These are phyloP conservation scores for Sphagnum magellanicum DNA, from an alignment of 228 moss, liverwort and hornwort genomes.

Conservation along the genomic window DNA sequence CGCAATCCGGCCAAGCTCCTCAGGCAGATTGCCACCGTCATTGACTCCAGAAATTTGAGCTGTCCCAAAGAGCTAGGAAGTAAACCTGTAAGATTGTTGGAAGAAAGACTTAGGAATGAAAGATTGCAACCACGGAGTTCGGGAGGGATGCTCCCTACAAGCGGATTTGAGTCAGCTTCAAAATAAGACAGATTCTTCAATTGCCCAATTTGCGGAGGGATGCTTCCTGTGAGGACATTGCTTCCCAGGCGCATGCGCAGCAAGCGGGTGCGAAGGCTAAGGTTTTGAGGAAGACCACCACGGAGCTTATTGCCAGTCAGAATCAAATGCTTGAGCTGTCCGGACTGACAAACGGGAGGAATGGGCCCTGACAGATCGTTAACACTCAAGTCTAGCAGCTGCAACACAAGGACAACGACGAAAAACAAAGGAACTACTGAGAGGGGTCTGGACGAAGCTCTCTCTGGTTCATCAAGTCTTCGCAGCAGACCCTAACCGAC, in stretches of 20 bases:
- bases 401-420: no score
- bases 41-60: slow-evolving; percentile 10
- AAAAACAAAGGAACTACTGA: no score
- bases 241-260: neutral
- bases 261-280: neutral
- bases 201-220: slow-evolving; percentile 4
- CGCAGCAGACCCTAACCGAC: no score
- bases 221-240: neutral
- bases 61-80: slow-evolving; percentile 24
- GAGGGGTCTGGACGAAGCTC: no score
- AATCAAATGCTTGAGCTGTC: neutral
- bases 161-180: slow-evolving; percentile 4
- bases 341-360: neutral
- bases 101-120: slow-evolving; percentile 10
- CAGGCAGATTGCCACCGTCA: slow-evolving; percentile 22
- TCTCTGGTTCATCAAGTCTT: neutral
- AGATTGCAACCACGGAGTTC: slow-evolving; percentile 16
- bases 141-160: slow-evolving; percentile 13
- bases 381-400: neutral
- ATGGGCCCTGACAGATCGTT: neutral
- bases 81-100: slow-evolving; percentile 7
- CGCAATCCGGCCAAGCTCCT: slow-evolving; percentile 10
- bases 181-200: slow-evolving; percentile 6
- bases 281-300: slow-evolving; percentile 4
- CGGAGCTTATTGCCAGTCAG: slow-evolving; percentile 7